Percentiles rank a stretch among this genome's conserved stretches.
phyloP scores from a whole-genome alignment of 2,329 filamentous ascomycete species.

The Ophiostoma australiae region DNA sequence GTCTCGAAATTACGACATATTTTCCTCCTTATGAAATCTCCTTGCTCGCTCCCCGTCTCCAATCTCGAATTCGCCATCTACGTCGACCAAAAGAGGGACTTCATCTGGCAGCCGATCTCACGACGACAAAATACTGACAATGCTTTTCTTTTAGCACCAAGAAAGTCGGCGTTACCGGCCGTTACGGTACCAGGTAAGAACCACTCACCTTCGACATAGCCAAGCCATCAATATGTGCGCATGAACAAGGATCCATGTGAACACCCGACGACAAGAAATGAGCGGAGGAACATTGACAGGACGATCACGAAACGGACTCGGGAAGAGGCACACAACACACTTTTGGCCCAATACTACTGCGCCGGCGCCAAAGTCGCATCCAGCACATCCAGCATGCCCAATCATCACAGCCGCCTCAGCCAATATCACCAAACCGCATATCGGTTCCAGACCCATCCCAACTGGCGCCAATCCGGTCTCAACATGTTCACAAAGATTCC shows the following conservation, averaged over 20 bases:
- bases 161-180: constrained; percentile 97
- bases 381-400: background rate
- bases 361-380: background rate
- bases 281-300: background rate
- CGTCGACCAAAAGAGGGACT: background rate
- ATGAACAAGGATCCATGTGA: background rate
- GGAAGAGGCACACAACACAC: background rate
- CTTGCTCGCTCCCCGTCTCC: background rate
- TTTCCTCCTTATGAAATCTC: background rate
- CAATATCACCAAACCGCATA: background rate
- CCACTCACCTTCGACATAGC: background rate
- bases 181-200: constrained; percentile 40
- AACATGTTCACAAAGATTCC: background rate
- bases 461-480: background rate
- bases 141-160: constrained; percentile 56
- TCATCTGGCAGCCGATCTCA: background rate
- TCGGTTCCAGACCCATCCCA: background rate
- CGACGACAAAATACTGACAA: constrained; percentile 24
- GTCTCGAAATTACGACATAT: background rate
- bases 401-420: background rate
- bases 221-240: background rate
- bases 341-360: background rate
- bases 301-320: background rate
- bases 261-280: background rate
- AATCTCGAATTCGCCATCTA: background rate